Conservation (phyloP, 108 stramenopile species). For the Tribonema minus region DNA sequence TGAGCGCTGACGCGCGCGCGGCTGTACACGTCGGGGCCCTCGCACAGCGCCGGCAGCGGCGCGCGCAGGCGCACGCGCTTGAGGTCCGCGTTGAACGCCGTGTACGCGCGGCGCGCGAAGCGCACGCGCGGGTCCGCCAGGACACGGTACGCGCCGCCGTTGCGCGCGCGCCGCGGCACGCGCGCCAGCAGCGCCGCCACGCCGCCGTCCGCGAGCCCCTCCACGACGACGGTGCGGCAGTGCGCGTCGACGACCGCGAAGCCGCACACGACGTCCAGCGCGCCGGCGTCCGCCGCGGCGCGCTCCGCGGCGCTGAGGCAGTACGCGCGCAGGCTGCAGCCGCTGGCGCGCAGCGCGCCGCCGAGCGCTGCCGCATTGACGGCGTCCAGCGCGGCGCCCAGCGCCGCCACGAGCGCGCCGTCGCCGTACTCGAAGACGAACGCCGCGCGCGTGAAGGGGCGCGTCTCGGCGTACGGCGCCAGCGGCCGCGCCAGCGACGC, state of each 20-base stretch:
- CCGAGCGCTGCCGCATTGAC: constrained; percentile 15
- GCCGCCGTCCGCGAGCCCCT: constrained; percentile 6
- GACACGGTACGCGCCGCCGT: constrained; percentile 22
- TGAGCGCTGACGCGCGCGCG: constrained; percentile 33
- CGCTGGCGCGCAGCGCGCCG: not conserved
- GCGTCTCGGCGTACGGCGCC: constrained; percentile 1
- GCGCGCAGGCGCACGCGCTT: constrained; percentile 51
- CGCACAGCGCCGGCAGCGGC: constrained; percentile 41
- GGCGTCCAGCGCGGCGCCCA: constrained; percentile 20
- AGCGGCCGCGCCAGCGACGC: not conserved
- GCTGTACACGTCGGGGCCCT: constrained; percentile 55
- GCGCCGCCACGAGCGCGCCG: not conserved
- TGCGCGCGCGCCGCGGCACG: constrained; percentile 14
- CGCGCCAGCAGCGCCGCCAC: constrained; percentile 1
- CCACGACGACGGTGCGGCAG: constrained; percentile 41
- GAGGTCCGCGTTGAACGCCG: constrained; percentile 43
- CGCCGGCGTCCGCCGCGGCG: constrained; percentile 16
- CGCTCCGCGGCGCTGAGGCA: constrained; percentile 6
- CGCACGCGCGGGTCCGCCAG: constrained; percentile 41
- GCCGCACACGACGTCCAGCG: constrained; percentile 48
- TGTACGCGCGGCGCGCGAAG: constrained; percentile 51
- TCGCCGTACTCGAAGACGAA: constrained; percentile 40
- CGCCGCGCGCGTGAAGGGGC: constrained; percentile 32
- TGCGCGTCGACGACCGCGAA: constrained; percentile 44
- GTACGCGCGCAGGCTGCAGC: constrained; percentile 10